Evolutionary conservation across 495 filamentous ascomycete genomes (phyloP).

Genomic region (Gamarada debralockiae): DNA sequence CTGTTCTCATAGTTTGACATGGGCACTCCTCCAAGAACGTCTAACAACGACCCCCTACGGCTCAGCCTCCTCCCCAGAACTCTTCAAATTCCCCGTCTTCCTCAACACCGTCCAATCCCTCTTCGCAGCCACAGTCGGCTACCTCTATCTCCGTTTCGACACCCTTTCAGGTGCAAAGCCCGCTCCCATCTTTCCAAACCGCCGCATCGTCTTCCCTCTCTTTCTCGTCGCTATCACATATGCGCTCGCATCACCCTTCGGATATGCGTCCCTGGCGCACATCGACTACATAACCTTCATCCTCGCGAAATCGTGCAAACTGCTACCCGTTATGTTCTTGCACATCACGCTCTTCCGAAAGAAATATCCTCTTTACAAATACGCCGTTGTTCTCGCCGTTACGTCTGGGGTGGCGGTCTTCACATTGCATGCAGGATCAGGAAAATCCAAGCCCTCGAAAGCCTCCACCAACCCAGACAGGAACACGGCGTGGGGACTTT

Average conservation of each 20-base stretch:
- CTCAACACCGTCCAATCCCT: slow-evolving; percentile 93
- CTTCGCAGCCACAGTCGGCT: slow-evolving; percentile 79
- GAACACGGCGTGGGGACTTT: slow-evolving; percentile 70
- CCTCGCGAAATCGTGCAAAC: slow-evolving; percentile 95
- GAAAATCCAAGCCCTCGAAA: slow-evolving; percentile 46
- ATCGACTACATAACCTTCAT: slow-evolving; percentile 99
- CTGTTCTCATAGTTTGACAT: slow-evolving; percentile 66
- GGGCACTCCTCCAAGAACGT: slow-evolving; percentile 95
- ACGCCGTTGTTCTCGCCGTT: slow-evolving; percentile 84
- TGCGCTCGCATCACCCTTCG: slow-evolving; percentile 88
- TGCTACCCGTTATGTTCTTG: slow-evolving; percentile 95
- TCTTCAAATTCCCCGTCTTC: slow-evolving; percentile 90
- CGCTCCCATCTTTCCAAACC: slow-evolving; percentile 71
- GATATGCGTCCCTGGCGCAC: slow-evolving; percentile 87
- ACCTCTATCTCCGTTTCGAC: slow-evolving; percentile 70
- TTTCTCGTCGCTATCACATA: slow-evolving; percentile 81
- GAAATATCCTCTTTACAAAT: slow-evolving; percentile 93
- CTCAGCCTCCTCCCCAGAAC: slow-evolving; percentile 49
- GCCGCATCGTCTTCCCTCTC: slow-evolving; percentile 70
- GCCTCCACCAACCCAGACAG: slow-evolving; percentile 32
- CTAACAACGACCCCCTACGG: slow-evolving; percentile 95
- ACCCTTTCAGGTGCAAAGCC: slow-evolving; percentile 46
- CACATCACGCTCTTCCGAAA: slow-evolving; percentile 90
- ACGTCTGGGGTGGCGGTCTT: slow-evolving; percentile 93
- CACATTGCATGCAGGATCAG: slow-evolving; percentile 75